Conservation (phyloP, 345 rosid species). For the Salix dunnii region DNA sequence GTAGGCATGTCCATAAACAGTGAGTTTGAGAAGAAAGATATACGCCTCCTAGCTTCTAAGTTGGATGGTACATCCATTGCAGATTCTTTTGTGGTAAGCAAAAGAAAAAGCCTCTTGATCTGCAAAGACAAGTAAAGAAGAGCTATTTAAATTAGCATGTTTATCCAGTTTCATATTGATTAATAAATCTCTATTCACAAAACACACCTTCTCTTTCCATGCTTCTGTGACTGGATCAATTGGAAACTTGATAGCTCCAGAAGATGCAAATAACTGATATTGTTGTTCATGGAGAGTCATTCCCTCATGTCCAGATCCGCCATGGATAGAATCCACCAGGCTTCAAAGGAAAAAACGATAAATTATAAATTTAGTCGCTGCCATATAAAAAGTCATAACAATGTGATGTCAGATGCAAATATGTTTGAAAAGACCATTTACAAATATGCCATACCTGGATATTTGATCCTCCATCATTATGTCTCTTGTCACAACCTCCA, state of each 20-base stretch:
- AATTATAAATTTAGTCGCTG: slow-evolving; percentile 11
- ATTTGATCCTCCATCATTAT: slow-evolving; percentile 76
- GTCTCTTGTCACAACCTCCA: slow-evolving; percentile 89
- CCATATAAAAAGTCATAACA: neutral
- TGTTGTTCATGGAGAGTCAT: slow-evolving; percentile 51
- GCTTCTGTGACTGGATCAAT: slow-evolving; percentile 71
- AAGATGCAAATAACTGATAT: slow-evolving; percentile 77
- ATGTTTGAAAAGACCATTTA: neutral
- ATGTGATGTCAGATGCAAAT: neutral
- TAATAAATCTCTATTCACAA: slow-evolving; percentile 4
- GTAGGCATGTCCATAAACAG: slow-evolving; percentile 96
- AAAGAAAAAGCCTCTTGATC: slow-evolving; percentile 69
- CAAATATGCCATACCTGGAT: slow-evolving; percentile 38
- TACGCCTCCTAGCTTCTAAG: slow-evolving; percentile 95
- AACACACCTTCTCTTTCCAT: slow-evolving; percentile 85
- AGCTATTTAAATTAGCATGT: neutral
- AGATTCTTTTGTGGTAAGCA: slow-evolving; percentile 96
- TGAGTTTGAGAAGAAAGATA: slow-evolving; percentile 96
- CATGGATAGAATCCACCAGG: slow-evolving; percentile 64
- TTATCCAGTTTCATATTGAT: neutral
- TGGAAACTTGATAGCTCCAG: slow-evolving; percentile 90
- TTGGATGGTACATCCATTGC: slow-evolving; percentile 99
- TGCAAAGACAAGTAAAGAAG: slow-evolving; percentile 22
- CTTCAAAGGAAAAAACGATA: slow-evolving; percentile 34
- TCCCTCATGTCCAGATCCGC: slow-evolving; percentile 71